These are phyloP conservation scores for Dipodascus albidus DNA, from an alignment of 805 yeast species.

Conservation along the genomic window DNA sequence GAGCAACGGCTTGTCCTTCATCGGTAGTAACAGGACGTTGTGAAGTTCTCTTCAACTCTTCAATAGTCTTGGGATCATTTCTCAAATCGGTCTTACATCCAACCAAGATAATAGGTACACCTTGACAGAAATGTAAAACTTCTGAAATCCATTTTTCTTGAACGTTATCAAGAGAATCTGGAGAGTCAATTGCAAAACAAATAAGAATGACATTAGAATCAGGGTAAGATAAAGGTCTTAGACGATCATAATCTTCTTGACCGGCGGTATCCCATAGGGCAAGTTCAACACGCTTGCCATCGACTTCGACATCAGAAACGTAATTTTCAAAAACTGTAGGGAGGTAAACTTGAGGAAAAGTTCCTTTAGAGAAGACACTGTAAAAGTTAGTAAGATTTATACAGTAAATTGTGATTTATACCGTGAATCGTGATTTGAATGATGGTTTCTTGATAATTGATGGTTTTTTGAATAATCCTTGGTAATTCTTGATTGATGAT, in stretches of 20 bases:
- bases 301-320: constrained; percentile 90
- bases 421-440: no score
- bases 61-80: constrained; percentile 67
- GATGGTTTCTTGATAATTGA: no score
- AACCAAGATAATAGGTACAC: constrained; percentile 83
- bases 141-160: constrained; percentile 95
- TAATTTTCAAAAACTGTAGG: constrained; percentile 97
- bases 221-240: constrained; percentile 84
- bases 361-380: constrained; percentile 66
- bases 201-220: constrained; percentile 85
- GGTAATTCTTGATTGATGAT: no score
- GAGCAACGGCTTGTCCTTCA: constrained; percentile 81
- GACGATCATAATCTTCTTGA: constrained; percentile 68
- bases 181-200: constrained; percentile 83
- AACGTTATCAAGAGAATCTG: constrained; percentile 86
- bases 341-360: constrained; percentile 87
- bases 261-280: constrained; percentile 97
- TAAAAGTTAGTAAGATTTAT: not conserved
- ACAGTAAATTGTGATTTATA: no score
- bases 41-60: constrained; percentile 59
- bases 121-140: constrained; percentile 87
- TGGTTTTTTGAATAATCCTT: no score
- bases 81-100: constrained; percentile 89
- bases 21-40: constrained; percentile 71
- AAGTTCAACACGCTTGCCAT: constrained; percentile 83